Conservation (phyloP, 2,329 filamentous ascomycete species). For the Aschersonia sp. region DNA sequence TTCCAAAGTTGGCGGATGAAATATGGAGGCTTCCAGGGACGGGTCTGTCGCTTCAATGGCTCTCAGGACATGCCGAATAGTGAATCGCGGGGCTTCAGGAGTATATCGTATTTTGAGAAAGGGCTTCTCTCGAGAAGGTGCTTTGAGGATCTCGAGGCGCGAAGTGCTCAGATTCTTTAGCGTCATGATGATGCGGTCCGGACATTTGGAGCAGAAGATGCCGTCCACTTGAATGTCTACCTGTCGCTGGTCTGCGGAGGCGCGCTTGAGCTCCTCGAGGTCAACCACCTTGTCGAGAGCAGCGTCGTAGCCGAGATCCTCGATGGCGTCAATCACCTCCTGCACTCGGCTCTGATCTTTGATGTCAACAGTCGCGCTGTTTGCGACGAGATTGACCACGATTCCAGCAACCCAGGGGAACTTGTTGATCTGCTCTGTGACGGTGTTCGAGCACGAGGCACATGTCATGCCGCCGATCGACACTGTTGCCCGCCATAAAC, state of each 20-base stretch:
- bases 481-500: conserved; percentile 33
- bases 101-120: conserved; percentile 58
- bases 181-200: conserved; percentile 38
- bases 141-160: conserved; percentile 35
- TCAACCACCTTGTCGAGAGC: conserved; percentile 35
- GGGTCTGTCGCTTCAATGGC: conserved; percentile 53
- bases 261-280: conserved; percentile 25
- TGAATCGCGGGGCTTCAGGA: conserved; percentile 54
- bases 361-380: conserved; percentile 50
- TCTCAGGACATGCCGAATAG: conserved; percentile 58
- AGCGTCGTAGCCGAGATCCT: conserved; percentile 53
- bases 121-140: conserved; percentile 45
- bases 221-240: conserved; percentile 55
- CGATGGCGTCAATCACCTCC: conserved; percentile 31
- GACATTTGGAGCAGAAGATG: conserved; percentile 63
- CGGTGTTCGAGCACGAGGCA: conserved; percentile 49
- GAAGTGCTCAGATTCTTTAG: conserved; percentile 36
- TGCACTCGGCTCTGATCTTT: conserved; percentile 15
- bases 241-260: conserved; percentile 27
- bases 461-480: conserved; percentile 64
- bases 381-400: conserved; percentile 50
- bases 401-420: conserved; percentile 41
- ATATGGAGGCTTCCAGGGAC: conserved; percentile 52
- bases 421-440: conserved; percentile 44
- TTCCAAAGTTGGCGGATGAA: conserved; percentile 72